Base-by-base conservation (phyloP, 108 stramenopile species). In the Discostella stelligeroides region DNA sequence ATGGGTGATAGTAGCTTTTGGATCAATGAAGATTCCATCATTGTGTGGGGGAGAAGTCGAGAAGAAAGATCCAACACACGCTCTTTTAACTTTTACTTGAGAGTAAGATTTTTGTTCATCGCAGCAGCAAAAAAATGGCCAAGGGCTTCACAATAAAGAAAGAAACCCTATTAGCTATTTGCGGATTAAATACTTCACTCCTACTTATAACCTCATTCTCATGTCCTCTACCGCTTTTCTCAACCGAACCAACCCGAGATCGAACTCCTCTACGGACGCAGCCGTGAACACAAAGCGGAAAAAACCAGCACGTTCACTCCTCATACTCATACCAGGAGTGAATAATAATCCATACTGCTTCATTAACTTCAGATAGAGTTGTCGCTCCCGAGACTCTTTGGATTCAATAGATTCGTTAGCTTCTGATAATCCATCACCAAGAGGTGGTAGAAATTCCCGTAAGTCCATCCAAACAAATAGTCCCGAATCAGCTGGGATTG, bases 281-380 rank as follows among this genome's bases (percentile, higher is more conserved):
- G 94, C 94, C 25, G 94, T 86, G 61, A 95, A 95, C 5, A 95
- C 94, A 71, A 85, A 90, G 18, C 94, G 84, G 63, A 95, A 95
- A 64, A 88, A 95, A 7, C 94, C 94, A 8, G 90, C 86, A 23
- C 60, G 59, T 76, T 92, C 89, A 68, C 86, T 88, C 62, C 83
- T 80, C 91, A 91, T 95, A 57, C 86, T 88, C 45, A 75, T 69
- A 4, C 94, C 94, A 37, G 94, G 94, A 11, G 94, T 95, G 29
- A 95, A 86, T 13, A 89, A 58, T 21, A 92, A 68, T n/a, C 94
- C 94, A 77, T 81, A 81, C 37, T 92, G 78, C 45, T 86, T 64
- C 83, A 95, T 75, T 14, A 92, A 63, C 29, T 80, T 79, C 55
- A 91, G 38, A 59, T 92, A 94, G 30, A 94, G 66, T 24, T 57